Base-by-base conservation (phyloP, 495 filamentous ascomycete species). In the Talaromyces stipitatus region DNA sequence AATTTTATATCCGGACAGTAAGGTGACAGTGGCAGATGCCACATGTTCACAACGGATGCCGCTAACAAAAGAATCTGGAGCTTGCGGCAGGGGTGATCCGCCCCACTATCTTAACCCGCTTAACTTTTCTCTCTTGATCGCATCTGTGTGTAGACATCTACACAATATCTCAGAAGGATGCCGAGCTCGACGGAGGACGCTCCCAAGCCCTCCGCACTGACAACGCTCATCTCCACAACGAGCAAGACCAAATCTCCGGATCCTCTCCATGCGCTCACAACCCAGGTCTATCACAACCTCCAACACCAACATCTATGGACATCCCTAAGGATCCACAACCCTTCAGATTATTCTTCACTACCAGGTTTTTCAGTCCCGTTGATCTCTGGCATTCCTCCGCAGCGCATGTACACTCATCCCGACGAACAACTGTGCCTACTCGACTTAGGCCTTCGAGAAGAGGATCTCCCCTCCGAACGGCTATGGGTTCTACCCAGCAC, bases 401-500 rank as follows among this genome's bases (percentile, higher is more conserved):
- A 87, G 50, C 82, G 84, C 5, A 79, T 95, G 22, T 97, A 98
- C 72, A 80, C 89, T 54, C 92, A 98, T 69, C 94, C 94, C 5
- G 94, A 97, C 69, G 89, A 95, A 70, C 91, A 95, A 71, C 80
- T 91, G 41, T 86, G 83, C 60, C 80, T 90, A 67, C 72, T 95
- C 55, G 84, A 88, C 68, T 67, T 60, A 12, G 75, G 73, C 22
- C 64, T 76, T 11, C 67, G 67, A 50, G 76, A 78, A 18, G 68
- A 76, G 54, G 75, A 80, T 48, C 66, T 79, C 22, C 71, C 75
- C 2, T 73, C 84, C 0, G 83, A 88, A 62, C 70, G 82, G 50
- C 86, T 96, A 66, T 97, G 92, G 84, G 88, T 97, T 4, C 70
- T 97, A n/a, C 91, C 95, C 2, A 84, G 84, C 22, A 84, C 88